A percentile compares a stretch with the other conserved stretches of the same genome.
phyloP scores from a whole-genome alignment of 2,329 filamentous ascomycete genomes.

The Sclerotinia sclerotiorum region DNA sequence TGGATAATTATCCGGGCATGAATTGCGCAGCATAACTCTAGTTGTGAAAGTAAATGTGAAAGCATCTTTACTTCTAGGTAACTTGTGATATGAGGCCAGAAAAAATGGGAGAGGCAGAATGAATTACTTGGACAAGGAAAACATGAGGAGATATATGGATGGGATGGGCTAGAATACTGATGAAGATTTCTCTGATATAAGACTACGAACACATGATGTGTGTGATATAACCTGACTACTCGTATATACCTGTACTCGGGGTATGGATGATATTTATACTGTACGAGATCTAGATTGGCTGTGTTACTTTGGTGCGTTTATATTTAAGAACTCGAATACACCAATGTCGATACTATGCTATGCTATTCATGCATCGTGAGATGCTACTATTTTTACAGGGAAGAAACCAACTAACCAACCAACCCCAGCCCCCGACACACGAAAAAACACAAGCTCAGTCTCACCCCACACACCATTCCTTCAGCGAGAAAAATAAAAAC shows the following conservation, averaged over 20 bases:
- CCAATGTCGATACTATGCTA: neutral
- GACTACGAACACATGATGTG: too few species aligned
- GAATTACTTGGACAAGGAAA: constrained; percentile 1
- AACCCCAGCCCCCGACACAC: too few species aligned
- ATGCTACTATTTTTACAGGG: neutral
- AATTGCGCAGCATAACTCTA: too few species aligned
- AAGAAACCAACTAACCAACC: neutral
- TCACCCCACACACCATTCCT: too few species aligned
- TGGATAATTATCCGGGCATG: neutral
- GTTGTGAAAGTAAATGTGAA: neutral
- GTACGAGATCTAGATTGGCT: neutral
- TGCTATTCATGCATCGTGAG: neutral
- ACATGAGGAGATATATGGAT: neutral
- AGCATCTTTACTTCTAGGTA: neutral
- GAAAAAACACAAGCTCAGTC: neutral
- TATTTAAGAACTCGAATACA: neutral
- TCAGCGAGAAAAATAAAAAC: neutral
- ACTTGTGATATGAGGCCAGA: neutral
- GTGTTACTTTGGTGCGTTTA: neutral
- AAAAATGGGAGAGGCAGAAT: neutral
- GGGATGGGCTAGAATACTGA: neutral
- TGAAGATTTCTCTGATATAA: neutral
- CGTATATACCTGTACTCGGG: too few species aligned
- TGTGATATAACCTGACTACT: too few species aligned
- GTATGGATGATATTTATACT: neutral